Base-by-base conservation (phyloP, 2,329 filamentous ascomycete species). In the Pseudogymnoascus sp. region DNA sequence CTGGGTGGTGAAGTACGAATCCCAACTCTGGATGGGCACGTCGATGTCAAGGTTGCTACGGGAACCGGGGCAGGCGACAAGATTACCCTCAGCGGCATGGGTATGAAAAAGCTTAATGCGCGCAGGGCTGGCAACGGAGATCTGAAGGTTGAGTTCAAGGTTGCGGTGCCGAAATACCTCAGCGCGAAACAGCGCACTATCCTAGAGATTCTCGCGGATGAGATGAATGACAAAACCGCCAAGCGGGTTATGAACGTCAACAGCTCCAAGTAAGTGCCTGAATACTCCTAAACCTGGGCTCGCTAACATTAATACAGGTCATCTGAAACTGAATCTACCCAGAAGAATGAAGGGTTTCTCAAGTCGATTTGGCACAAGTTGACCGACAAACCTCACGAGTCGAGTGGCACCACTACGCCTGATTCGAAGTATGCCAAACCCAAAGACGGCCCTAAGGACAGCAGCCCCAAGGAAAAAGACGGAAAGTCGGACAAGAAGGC, bases 111-210 rank as follows among this genome's bases (percentile, higher is more conserved):
- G 69, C 80, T 99, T 9, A 81, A 83, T 64, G 80, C 82, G 15
- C 82, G 90, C 57, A 82, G 86, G 61, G 84, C 81, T 33, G 82
- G 81, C 39, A 84, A 81, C 31, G 94, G 94, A 66, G 94, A 99
- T 71, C 77, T 99, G 63, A 88, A 85, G 72, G 92, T 99, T 5
- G 93, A 99, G 74, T 99, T 96, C 82, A 91, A 91, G 74, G 90
- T 99, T 50, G 79, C 84, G 61, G 96, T 97, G 90, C 94, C 94
- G 50, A 97, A 96, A 77, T 97, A 93, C 70, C 80, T 99, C 66
- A 91, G 84, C 61, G 84, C 88, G 50, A 97, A 96, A 76, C 92
- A 99, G 78, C 84, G 94, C 60, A 95, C 90, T 0, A 89, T 99
- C 63, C 77, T 96, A 47, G 94, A 99, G 78, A 93, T 97, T 84